phyloP scores from a whole-genome alignment of 768 basidiomycete genomes.

The Daedalea quercina region DNA sequence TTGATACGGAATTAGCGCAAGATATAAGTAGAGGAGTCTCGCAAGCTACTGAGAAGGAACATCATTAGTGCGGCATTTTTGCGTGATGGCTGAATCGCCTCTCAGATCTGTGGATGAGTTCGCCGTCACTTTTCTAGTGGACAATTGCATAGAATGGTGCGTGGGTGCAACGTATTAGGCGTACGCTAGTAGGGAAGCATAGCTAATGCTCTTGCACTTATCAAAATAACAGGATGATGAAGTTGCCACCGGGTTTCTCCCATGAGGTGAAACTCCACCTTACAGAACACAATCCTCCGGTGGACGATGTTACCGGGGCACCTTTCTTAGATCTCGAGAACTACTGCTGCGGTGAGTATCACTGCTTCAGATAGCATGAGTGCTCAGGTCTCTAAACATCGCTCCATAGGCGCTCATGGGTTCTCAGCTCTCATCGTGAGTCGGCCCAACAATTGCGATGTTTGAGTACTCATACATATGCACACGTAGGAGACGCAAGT shows the following conservation, averaged over 20 bases:
- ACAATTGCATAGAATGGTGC: constrained; percentile 78
- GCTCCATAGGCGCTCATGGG: constrained; percentile 66
- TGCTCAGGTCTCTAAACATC: neutral
- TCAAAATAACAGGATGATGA: constrained; percentile 56
- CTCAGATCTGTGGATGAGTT: constrained; percentile 31
- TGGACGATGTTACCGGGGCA: constrained; percentile 40
- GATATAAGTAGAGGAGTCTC: too few relatives aligned
- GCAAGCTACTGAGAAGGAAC: too few relatives aligned
- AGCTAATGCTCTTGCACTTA: neutral
- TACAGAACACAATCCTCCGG: constrained; percentile 35
- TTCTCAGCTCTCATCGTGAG: constrained; percentile 75
- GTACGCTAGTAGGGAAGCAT: neutral
- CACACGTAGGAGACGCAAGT: constrained; percentile 48
- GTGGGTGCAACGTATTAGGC: neutral
- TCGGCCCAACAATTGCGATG: neutral
- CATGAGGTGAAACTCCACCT: constrained; percentile 68
- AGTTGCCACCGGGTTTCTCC: constrained; percentile 69
- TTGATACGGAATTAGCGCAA: too few relatives aligned
- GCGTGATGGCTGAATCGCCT: too few relatives aligned
- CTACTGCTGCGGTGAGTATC: constrained; percentile 58
- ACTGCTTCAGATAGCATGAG: neutral
- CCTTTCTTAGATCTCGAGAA: constrained; percentile 68
- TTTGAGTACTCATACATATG: neutral
- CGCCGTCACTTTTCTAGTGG: constrained; percentile 61
- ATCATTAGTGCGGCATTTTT: too few relatives aligned